Base-by-base conservation (phyloP, 2,329 filamentous ascomycete species). In the Venturia pyrina region DNA sequence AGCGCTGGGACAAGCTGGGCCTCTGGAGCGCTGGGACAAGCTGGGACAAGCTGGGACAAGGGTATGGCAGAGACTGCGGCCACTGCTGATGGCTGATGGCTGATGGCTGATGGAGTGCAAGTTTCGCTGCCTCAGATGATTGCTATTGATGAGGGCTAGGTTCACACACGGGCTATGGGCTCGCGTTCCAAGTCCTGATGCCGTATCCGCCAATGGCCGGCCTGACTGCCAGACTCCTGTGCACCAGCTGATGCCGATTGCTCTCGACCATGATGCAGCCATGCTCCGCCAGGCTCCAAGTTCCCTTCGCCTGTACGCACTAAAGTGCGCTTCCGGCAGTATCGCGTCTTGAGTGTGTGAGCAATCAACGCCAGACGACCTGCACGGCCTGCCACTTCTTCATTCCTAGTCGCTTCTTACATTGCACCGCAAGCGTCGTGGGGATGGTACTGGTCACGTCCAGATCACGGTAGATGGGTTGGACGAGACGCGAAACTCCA, bases 231-330 rank as follows among this genome's bases (percentile, higher is more conserved):
- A 59, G 13, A 37, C 53, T 59, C 53, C 32, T 28, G 53, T 59
- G 53, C 53, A 40, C 53, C 53, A 57, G 53, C 53, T 59, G 53
- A 59, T 59, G 53, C 53, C 53, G 53, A 59, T 59, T 37, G 53
- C 53, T 59, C 28, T 59, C 7, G 53, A 59, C n/a, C 15, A 59
- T 59, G 53, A 59, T 59, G 53, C 53, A 59, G 53, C 53, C 53
- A 59, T 59, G 53, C 53, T 59, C 53, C 53, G 53, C 53, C 53
- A 59, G 53, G 53, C 53, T 59, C 53, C 53, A 59, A 59, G 37
- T n/a, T 37, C 53, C 53, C 24, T 28, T 59, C 28, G 53, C 53
- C 32, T 59, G 53, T 59, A 59, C 53, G 53, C 53, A 59, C 53
- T 59, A 59, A 59, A 59, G 53, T 59, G 53, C 53, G 53, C 53